phyloP scores from a whole-genome alignment of 495 filamentous ascomycete species.

The Chaetomium tenue region DNA sequence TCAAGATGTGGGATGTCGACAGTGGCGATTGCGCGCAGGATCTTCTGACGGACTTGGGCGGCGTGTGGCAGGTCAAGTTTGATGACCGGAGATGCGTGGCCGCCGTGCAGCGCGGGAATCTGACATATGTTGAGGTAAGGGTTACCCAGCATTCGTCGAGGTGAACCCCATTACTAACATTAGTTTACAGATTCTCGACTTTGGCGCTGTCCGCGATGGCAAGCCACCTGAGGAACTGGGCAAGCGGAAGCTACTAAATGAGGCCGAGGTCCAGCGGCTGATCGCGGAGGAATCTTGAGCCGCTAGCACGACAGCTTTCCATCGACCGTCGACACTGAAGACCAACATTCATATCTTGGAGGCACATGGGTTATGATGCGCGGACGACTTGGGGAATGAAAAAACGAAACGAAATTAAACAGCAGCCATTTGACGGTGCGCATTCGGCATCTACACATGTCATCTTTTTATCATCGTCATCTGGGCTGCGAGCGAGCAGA shows the following conservation, averaged over 20 bases:
- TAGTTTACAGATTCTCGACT: constrained; percentile 69
- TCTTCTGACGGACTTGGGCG: constrained; percentile 89
- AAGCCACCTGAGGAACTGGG: constrained; percentile 72
- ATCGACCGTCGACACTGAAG: background rate
- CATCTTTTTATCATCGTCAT: background rate
- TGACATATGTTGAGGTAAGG: constrained; percentile 95
- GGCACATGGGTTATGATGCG: background rate
- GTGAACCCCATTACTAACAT: constrained; percentile 15
- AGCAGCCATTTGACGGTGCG: background rate
- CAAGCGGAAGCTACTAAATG: constrained; percentile 75
- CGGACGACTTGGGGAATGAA: background rate
- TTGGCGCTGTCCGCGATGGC: constrained; percentile 84
- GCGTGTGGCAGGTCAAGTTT: constrained; percentile 99
- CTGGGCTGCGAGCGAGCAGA: background rate
- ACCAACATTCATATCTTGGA: background rate
- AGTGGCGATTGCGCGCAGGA: constrained; percentile 91
- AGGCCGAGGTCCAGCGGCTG: constrained; percentile 50
- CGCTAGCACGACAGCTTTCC: background rate
- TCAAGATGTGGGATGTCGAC: constrained; percentile 98
- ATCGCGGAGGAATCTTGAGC: constrained; percentile 44
- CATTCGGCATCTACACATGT: constrained; percentile 1
- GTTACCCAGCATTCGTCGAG: constrained; percentile 7
- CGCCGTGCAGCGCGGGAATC: constrained; percentile 84
- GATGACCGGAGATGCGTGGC: constrained; percentile 94
- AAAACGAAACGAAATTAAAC: constrained; percentile 3